Percentiles rank a stretch among this genome's conserved stretches.
These are phyloP conservation scores for Silybum marianum DNA, from an alignment of 129 eudicot genomes.

Conservation along the genomic window DNA sequence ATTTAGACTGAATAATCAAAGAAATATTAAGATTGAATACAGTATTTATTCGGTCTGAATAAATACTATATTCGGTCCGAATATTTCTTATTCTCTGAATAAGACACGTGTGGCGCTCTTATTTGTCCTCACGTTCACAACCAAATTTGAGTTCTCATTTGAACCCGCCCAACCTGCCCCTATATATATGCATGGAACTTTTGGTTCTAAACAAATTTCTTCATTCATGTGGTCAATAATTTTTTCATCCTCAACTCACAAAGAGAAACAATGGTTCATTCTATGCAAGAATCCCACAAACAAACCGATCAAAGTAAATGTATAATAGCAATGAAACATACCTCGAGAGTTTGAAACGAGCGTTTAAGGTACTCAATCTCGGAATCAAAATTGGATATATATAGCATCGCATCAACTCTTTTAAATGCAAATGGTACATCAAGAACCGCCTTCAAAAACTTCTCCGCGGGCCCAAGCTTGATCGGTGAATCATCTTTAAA, in stretches of 20 bases:
- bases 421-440: slow-evolving; percentile 92
- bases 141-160: too few relatives aligned
- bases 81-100: too few relatives aligned
- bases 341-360: slow-evolving; percentile 92
- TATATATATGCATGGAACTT: too few relatives aligned
- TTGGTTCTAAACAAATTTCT: too few relatives aligned
- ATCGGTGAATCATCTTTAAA: slow-evolving; percentile 85
- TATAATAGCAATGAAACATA: slow-evolving; percentile 29
- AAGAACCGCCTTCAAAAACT: slow-evolving; percentile 85
- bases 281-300: not conserved
- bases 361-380: slow-evolving; percentile 93
- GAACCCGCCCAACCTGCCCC: too few relatives aligned
- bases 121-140: too few relatives aligned
- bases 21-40: too few relatives aligned
- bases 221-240: not conserved
- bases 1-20: too few relatives aligned
- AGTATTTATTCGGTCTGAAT: too few relatives aligned
- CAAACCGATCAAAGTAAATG: not conserved
- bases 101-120: too few relatives aligned
- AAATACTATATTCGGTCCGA: too few relatives aligned
- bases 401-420: slow-evolving; percentile 91
- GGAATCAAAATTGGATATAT: slow-evolving; percentile 81
- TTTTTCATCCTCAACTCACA: not conserved
- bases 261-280: not conserved
- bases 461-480: slow-evolving; percentile 94